Evolutionary conservation across 164 flowering plant species (phyloP), one percentile per base, ranked within the genome.

Genomic region (Vitis rotundifolia): DNA sequence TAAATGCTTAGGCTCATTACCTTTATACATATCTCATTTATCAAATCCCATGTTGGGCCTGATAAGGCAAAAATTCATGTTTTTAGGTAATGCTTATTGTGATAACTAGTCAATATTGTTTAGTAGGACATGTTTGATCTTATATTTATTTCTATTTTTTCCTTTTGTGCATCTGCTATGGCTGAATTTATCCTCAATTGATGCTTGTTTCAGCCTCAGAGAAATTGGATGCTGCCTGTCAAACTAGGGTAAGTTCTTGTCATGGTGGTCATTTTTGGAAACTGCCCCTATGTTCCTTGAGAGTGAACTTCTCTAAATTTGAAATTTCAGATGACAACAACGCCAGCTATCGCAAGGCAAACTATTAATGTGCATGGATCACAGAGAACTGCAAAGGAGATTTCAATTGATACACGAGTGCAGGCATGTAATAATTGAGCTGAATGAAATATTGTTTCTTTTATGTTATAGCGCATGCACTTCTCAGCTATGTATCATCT

Each of bases 191-290:
- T 28, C 48, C 28, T 28, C 11, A 11, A 49, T 8, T 44, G 37
- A 15, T 68, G 9, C 37, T 68, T 48, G 49, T 70, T 77, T 57
- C 80, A 81, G 84, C 61, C 8, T 28, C 66, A 71, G 65, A 76
- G 67, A 73, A 68, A n/a, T 13, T 55, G 29, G 77, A 70, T 22
- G 70, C 16, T 18, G 16, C 63, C 31, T 49, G 72, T 56, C 61
- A n/a, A 15, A 60, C 49, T 9, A 63, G 47, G 78, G 80, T 78
- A 64, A 65, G 73, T 76, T 59, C 60, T 62, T 47, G 11, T 58
- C 8, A 15, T 15, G 48, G 9, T 29, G 11, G 19, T 48, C 22
- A 31, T n/a, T 52, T n/a, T 19, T 18, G 22, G 13, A 8, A 26
- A 22, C 16, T 60, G 0, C 26, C 6, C 64, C 29, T 44, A 11